Evolutionary conservation across 1,284 basidiomycete genomes (phyloP).

Genomic region (Taiwanofungus camphoratus): DNA sequence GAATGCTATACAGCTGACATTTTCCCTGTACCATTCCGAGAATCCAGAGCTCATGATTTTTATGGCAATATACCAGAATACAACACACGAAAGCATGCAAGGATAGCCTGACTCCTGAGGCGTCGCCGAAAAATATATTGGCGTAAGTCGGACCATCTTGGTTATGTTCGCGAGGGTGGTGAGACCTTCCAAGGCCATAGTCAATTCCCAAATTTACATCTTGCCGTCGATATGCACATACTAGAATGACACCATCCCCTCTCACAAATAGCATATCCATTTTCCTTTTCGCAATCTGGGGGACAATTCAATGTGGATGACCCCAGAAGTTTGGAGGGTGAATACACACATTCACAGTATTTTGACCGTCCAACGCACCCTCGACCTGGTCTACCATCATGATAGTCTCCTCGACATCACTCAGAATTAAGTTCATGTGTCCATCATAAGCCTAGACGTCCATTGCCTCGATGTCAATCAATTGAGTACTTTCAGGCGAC

Average conservation of each 20-base stretch:
- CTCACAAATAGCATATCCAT: constrained; percentile 98
- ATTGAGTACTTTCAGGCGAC: constrained; percentile 23
- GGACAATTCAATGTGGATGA: constrained; percentile 1
- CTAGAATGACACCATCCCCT: constrained; percentile 91
- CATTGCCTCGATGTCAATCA: constrained; percentile 8
- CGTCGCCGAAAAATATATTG: constrained; percentile 33
- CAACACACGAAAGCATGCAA: constrained; percentile 5
- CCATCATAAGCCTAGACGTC: constrained; percentile 88
- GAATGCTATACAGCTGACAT: too few species aligned
- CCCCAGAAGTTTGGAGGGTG: not conserved
- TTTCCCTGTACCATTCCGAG: not conserved
- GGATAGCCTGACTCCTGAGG: constrained; percentile 4
- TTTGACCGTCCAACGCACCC: constrained; percentile 41
- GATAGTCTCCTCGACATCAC: constrained; percentile 95
- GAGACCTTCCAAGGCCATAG: constrained; percentile 57
- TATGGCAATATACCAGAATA: constrained; percentile 8
- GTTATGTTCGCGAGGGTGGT: constrained; percentile 56
- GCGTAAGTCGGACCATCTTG: constrained; percentile 9
- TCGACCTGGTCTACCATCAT: constrained; percentile 81
- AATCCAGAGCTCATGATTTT: constrained; percentile 1
- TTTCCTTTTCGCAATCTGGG: constrained; percentile 86
- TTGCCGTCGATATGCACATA: constrained; percentile 46
- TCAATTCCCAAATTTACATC: not conserved
- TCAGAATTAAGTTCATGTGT: constrained; percentile 98
- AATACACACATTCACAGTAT: constrained; percentile 55